Base-by-base conservation (phyloP, 352 stramenopile species). In the Phytophthora cactorum region DNA sequence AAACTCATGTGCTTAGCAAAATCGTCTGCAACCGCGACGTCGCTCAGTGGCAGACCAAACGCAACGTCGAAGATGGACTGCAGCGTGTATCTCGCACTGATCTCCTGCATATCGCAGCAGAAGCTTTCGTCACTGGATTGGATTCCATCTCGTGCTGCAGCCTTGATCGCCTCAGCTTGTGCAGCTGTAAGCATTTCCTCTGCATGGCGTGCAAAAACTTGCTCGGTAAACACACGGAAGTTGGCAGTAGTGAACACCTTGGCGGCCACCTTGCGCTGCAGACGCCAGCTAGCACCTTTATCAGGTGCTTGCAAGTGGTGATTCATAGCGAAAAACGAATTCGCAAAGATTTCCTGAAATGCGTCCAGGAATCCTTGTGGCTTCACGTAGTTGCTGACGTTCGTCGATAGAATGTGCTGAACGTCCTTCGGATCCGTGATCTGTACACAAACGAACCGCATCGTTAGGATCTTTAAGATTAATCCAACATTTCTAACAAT, bases 161-260 rank as follows among this genome's bases (percentile, higher is more conserved):
- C 25, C 7, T 60, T 58, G 14, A 76, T 53, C 7, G 56, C 36
- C 8, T 65, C 54, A 1, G 22, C 49, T 50, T 60, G 54, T 22
- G 43, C 60, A 25, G 66, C 53, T 0, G 17, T 5, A 27, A 82
- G 49, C 25, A 60, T 73, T 8, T 70, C 47, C 9, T 64, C 27
- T 1, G 77, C 78, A 63, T 89, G 78, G 22, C 74, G 78, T 27
- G 66, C 58, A 51, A 91, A 87, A 2, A 86, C 59, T 63, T 82
- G 57, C 56, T 87, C 80, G 2, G 66, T 71, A 45, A 80, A 86
- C 1, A 68, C 65, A 22, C 75, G 73, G 14, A 91, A 88, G 44
- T 89, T 89, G 25, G 55, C 68, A 1, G 76, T 84, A 31, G 86
- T 95, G 28, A 97, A 97, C 27, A 98, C 93, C 55, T 95, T 92